Evolutionary conservation across 2,329 filamentous ascomycete genomes (phyloP).

Genomic region (Neonectria sp.): DNA sequence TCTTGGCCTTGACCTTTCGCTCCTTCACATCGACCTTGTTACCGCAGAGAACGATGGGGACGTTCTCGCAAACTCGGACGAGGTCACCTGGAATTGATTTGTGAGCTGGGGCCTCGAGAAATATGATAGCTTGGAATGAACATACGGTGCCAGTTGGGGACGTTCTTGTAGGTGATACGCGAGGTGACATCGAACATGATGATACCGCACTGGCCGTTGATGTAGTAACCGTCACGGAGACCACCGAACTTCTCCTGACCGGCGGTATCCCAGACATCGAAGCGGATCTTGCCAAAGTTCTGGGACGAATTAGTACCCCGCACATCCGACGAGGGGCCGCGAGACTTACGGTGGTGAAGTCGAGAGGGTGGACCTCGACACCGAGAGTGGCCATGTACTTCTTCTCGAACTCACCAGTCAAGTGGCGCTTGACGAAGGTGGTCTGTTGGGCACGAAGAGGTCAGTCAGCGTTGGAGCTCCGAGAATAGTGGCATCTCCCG

Average conservation of each 20-base stretch:
- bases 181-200: slow-evolving; percentile 99
- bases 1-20: slow-evolving; percentile 99
- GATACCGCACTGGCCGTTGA: slow-evolving; percentile 99
- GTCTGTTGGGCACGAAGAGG: slow-evolving; percentile 71
- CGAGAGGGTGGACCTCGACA: slow-evolving; percentile 99
- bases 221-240: slow-evolving; percentile 99
- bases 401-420: slow-evolving; percentile 99
- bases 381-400: slow-evolving; percentile 99
- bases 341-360: slow-evolving; percentile 92
- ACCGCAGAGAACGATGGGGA: slow-evolving; percentile 96
- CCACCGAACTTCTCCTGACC: slow-evolving; percentile 99
- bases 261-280: slow-evolving; percentile 99
- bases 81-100: slow-evolving; percentile 80
- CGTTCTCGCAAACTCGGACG: slow-evolving; percentile 99
- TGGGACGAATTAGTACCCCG: slow-evolving; percentile 58
- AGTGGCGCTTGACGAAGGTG: slow-evolving; percentile 99
- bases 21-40: slow-evolving; percentile 99
- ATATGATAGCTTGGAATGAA: slow-evolving; percentile 46
- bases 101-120: slow-evolving; percentile 34
- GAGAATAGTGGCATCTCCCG: slow-evolving; percentile 29
- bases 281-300: slow-evolving; percentile 97
- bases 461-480: slow-evolving; percentile 39
- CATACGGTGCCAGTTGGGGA: slow-evolving; percentile 99
- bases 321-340: slow-evolving; percentile 42
- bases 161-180: slow-evolving; percentile 99